phyloP scores from a whole-genome alignment of 2,329 filamentous ascomycete genomes.

The Fusarium veterinarium region DNA sequence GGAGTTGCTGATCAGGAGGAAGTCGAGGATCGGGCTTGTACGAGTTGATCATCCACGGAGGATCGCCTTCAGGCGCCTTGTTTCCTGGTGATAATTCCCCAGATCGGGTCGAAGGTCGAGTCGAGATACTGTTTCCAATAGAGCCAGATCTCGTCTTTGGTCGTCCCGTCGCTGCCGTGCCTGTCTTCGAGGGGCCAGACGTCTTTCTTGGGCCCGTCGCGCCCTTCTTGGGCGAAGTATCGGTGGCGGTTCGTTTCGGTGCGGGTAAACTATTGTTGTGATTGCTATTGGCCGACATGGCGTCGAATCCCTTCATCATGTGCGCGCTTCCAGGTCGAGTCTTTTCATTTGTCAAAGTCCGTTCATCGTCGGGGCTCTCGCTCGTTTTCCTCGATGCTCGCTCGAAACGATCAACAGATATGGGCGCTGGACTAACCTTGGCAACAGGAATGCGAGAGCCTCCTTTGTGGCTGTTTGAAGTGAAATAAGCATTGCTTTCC shows the following conservation, averaged over 20 bases:
- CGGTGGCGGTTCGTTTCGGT: slow-evolving; percentile 58
- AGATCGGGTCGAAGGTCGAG: slow-evolving; percentile 71
- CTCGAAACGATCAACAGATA: slow-evolving; percentile 77
- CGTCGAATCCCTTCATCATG: slow-evolving; percentile 55
- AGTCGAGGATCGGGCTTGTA: slow-evolving; percentile 96
- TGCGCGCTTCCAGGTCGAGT: slow-evolving; percentile 78
- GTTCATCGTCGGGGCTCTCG: slow-evolving; percentile 66
- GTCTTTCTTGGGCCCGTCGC: slow-evolving; percentile 55
- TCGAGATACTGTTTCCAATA: slow-evolving; percentile 57
- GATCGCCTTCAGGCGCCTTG: slow-evolving; percentile 89
- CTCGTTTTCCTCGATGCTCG: slow-evolving; percentile 76
- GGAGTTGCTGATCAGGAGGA: slow-evolving; percentile 93
- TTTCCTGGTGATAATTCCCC: slow-evolving; percentile 62
- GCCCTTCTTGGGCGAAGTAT: slow-evolving; percentile 67
- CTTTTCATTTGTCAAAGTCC: slow-evolving; percentile 66
- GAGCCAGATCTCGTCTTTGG: slow-evolving; percentile 73
- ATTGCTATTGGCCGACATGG: slow-evolving; percentile 30
- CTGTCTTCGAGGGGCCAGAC: slow-evolving; percentile 57
- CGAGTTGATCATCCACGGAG: slow-evolving; percentile 93
- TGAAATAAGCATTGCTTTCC: slow-evolving; percentile 63
- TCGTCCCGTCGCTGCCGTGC: slow-evolving; percentile 55
- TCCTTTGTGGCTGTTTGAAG: slow-evolving; percentile 66
- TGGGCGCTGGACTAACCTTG: slow-evolving; percentile 80
- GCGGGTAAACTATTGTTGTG: slow-evolving; percentile 37
- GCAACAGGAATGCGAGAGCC: slow-evolving; percentile 89